Evolutionary conservation across 1,284 basidiomycete species (phyloP).

Genomic region (Pholiota adiposa): DNA sequence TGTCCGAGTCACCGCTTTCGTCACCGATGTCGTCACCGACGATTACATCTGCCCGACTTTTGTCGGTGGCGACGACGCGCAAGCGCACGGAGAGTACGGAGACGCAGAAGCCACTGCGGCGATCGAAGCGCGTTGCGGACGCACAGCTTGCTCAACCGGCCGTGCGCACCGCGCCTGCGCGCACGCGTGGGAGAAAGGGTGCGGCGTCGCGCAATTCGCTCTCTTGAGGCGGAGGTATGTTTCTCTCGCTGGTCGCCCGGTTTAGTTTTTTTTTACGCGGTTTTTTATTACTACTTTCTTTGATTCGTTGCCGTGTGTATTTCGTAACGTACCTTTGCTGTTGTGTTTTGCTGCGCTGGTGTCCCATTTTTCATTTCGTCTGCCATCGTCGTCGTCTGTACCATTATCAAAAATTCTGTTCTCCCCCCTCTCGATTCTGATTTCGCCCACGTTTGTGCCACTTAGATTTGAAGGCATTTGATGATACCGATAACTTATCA

Average conservation of each 20-base stretch:
- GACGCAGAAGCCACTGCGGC: constrained; percentile 46
- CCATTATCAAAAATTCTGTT: not conserved
- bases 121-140: constrained; percentile 70
- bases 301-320: not conserved
- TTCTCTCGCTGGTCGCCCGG: not conserved
- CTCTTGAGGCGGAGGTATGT: constrained; percentile 26
- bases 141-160: constrained; percentile 46
- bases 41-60: not conserved
- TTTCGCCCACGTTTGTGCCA: constrained; percentile 8
- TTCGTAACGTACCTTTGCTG: not conserved
- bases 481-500: constrained; percentile 16
- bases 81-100: constrained; percentile 3
- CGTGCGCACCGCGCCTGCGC: constrained; percentile 30
- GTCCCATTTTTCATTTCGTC: not conserved
- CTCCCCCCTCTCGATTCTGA: not conserved
- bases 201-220: constrained; percentile 35
- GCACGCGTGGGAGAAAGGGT: constrained; percentile 32
- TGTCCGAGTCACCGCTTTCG: constrained; percentile 15
- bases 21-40: constrained; percentile 18
- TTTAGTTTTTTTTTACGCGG: constrained; percentile 11
- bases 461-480: constrained; percentile 2
- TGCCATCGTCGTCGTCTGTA: not conserved
- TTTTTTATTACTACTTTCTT: constrained; percentile 8
- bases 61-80: not conserved
- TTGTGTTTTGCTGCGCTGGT: not conserved